A percentile compares a stretch with the other conserved stretches of the same genome.
Evolutionary conservation across 2,329 filamentous ascomycete genomes (phyloP).

Genomic region (Grosmannia serpens): DNA sequence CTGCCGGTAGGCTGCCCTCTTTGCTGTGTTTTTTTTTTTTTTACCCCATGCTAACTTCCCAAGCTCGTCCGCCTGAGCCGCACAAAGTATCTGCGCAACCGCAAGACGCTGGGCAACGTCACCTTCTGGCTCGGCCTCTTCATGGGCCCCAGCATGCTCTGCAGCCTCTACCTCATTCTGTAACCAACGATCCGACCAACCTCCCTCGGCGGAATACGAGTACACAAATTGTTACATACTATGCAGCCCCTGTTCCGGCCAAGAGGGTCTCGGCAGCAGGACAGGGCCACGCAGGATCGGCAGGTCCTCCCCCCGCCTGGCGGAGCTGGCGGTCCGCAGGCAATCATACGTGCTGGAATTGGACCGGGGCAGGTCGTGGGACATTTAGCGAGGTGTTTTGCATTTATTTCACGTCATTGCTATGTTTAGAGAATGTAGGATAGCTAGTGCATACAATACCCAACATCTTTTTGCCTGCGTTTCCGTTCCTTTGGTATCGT

Average conservation of each 20-base stretch:
- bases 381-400: not conserved
- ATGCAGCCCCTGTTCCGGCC: no score
- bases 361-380: not conserved
- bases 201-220: no score
- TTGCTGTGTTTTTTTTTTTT: no score
- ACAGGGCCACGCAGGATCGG: not conserved
- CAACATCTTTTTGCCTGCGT: not conserved
- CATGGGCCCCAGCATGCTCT: slow-evolving; percentile 58
- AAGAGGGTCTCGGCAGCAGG: no score
- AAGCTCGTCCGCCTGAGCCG: slow-evolving; percentile 54
- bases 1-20: slow-evolving; percentile 39
- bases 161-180: slow-evolving; percentile 48
- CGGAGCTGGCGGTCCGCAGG: not conserved
- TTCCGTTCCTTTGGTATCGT: no score
- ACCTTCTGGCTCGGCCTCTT: slow-evolving; percentile 74
- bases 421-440: not conserved
- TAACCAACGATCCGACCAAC: slow-evolving; percentile 16
- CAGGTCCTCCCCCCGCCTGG: not conserved
- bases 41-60: slow-evolving; percentile 1
- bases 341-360: not conserved
- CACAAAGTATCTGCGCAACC: slow-evolving; percentile 52
- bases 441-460: not conserved
- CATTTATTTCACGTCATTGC: not conserved
- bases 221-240: no score
- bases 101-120: slow-evolving; percentile 55